Evolutionary conservation across 352 stramenopile species (phyloP).

Genomic region (Phytopythium sindhum): DNA sequence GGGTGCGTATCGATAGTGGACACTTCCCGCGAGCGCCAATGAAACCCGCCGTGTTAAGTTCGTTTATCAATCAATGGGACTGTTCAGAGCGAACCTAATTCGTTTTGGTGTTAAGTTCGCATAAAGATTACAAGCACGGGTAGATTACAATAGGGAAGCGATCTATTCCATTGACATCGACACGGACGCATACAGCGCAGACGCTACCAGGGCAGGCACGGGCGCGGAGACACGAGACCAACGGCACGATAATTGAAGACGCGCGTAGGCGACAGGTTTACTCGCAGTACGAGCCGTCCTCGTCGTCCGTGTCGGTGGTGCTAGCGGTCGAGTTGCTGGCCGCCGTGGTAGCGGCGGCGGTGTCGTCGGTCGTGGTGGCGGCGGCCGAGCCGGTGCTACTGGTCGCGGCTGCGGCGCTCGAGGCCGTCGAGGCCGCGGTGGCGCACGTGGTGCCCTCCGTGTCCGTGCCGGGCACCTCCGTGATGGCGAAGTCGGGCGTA

Average conservation of each 20-base stretch:
- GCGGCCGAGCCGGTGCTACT: conserved; percentile 6
- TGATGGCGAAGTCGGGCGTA: conserved; percentile 26
- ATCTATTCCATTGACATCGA: not conserved
- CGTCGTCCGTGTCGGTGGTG: not conserved
- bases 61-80: not conserved
- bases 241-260: not conserved
- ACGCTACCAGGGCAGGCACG: no score
- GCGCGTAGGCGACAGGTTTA: not conserved
- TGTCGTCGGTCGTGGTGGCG: not conserved
- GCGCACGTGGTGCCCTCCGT: conserved; percentile 21
- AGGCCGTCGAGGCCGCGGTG: conserved; percentile 6
- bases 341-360: not conserved
- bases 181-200: not conserved
- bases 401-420: conserved; percentile 13
- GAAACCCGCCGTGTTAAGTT: not conserved
- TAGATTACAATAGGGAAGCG: not conserved
- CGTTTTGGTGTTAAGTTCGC: no score
- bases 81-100: not conserved
- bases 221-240: not conserved
- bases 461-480: conserved; percentile 19
- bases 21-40: not conserved
- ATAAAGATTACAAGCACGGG: no score
- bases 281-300: conserved; percentile 5
- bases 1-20: not conserved
- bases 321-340: conserved; percentile 3